A percentile compares a stretch with the other conserved stretches of the same genome.
phyloP scores from a whole-genome alignment of 495 filamentous ascomycete species.

The Coniosporium apollinis region DNA sequence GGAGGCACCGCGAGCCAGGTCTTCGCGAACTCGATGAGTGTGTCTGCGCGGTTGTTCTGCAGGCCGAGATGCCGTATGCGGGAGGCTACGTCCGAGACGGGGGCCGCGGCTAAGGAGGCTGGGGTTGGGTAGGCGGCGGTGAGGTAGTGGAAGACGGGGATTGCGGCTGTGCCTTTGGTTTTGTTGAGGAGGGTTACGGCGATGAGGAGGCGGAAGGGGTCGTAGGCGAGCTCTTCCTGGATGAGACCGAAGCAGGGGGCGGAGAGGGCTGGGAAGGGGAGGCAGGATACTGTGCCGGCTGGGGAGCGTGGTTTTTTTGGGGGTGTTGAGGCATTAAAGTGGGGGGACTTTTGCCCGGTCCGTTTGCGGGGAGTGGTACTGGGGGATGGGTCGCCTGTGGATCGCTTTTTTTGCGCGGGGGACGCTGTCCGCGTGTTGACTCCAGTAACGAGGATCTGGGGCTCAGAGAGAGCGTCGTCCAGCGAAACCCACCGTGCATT shows the following conservation, averaged over 20 bases:
- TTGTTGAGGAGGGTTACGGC: constrained; percentile 52
- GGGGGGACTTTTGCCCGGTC: neutral
- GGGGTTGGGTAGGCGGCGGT: constrained; percentile 53
- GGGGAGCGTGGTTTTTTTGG: constrained; percentile 1
- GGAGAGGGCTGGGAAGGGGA: constrained; percentile 54
- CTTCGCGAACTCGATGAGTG: constrained; percentile 50
- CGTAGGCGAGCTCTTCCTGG: constrained; percentile 57
- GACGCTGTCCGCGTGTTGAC: too few species aligned
- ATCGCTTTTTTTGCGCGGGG: too few species aligned
- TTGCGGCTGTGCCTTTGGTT: constrained; percentile 54
- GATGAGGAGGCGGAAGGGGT: constrained; percentile 34
- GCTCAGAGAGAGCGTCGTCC: too few species aligned
- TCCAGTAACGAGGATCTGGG: too few species aligned
- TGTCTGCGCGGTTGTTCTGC: constrained; percentile 42
- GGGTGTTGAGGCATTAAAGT: constrained; percentile 3
- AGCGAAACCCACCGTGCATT: too few species aligned
- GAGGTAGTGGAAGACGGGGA: constrained; percentile 58
- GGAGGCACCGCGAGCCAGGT: constrained; percentile 55
- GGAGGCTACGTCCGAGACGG: constrained; percentile 35
- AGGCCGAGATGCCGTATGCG: constrained; percentile 64
- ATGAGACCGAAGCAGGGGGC: constrained; percentile 54
- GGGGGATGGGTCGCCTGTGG: too few species aligned
- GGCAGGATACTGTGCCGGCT: constrained; percentile 39
- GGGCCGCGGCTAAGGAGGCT: constrained; percentile 41
- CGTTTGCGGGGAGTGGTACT: too few species aligned